A percentile compares a stretch with the other conserved stretches of the same genome.
Conservation (phyloP, 1,139 yeast genomes). For the Pneumocystis carinii region DNA sequence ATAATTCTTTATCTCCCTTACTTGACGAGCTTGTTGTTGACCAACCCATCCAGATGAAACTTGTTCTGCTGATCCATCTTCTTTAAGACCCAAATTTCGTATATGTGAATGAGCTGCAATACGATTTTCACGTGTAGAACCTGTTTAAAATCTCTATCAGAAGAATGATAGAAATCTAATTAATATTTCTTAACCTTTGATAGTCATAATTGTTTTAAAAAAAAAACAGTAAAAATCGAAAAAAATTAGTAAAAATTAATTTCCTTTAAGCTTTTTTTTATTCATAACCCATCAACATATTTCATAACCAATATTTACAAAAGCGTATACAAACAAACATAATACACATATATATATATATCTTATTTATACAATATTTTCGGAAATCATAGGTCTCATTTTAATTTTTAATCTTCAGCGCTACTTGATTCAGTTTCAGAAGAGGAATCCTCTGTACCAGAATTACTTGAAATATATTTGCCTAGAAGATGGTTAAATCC, state of each 20-base stretch:
- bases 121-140: constrained; percentile 40
- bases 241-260: too few species aligned
- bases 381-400: too few species aligned
- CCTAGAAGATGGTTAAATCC: not conserved
- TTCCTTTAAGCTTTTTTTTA: too few species aligned
- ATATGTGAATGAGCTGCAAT: constrained; percentile 97
- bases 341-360: too few species aligned
- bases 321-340: too few species aligned
- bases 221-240: too few species aligned
- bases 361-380: too few species aligned
- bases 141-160: not conserved
- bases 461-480: not conserved
- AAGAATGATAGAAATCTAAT: too few species aligned
- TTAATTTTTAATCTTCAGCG: not conserved
- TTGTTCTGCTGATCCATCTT: constrained; percentile 67
- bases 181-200: too few species aligned
- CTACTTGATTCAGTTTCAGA: not conserved
- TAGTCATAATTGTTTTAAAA: too few species aligned
- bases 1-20: not conserved
- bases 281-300: too few species aligned
- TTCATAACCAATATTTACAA: too few species aligned
- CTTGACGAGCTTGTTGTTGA: constrained; percentile 80
- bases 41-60: constrained; percentile 95
- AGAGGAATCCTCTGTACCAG: not conserved
- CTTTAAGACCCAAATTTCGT: constrained; percentile 87